These are phyloP conservation scores for Boletus rubropictus DNA, from an alignment of 768 basidiomycete species.

Conservation along the genomic window DNA sequence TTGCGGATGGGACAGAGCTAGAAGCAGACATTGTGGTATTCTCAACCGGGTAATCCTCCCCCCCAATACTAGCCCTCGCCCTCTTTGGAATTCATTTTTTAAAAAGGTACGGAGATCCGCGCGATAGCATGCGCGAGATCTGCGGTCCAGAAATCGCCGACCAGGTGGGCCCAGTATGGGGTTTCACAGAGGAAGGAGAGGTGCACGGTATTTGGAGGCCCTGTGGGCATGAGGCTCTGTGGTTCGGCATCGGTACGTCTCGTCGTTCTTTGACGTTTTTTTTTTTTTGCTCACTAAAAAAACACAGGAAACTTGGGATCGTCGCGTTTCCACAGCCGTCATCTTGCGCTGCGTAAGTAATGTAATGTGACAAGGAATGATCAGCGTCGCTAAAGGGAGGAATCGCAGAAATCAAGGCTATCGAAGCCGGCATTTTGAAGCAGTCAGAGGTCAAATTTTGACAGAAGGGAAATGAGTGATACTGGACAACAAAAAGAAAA, in stretches of 20 bases:
- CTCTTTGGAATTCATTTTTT: too few species aligned
- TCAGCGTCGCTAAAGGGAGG: neutral
- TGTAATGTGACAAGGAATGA: neutral
- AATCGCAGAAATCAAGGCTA: conserved; percentile 26
- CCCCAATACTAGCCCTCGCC: too few species aligned
- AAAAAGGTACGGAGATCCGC: conserved; percentile 43
- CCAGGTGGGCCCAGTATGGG: conserved; percentile 52
- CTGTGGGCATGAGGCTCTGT: conserved; percentile 33
- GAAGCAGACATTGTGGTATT: conserved; percentile 32
- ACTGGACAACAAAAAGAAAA: too few species aligned
- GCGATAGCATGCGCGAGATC: conserved; percentile 36
- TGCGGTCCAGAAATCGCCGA: conserved; percentile 43
- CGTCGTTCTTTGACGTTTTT: too few species aligned
- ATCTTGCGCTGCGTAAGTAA: conserved; percentile 29
- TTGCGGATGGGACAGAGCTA: conserved; percentile 28
- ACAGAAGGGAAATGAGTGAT: too few species aligned
- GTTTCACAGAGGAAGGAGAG: conserved; percentile 60
- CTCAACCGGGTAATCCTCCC: conserved; percentile 24
- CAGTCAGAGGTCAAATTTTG: conserved; percentile 17
- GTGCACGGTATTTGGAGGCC: conserved; percentile 35
- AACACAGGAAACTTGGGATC: conserved; percentile 22
- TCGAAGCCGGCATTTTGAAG: conserved; percentile 26
- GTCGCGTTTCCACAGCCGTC: conserved; percentile 29
- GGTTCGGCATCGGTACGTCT: conserved; percentile 27
- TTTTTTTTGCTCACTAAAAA: neutral